Evolutionary conservation across 805 yeast species (phyloP).

Genomic region (Wickerhamomyces alni): DNA sequence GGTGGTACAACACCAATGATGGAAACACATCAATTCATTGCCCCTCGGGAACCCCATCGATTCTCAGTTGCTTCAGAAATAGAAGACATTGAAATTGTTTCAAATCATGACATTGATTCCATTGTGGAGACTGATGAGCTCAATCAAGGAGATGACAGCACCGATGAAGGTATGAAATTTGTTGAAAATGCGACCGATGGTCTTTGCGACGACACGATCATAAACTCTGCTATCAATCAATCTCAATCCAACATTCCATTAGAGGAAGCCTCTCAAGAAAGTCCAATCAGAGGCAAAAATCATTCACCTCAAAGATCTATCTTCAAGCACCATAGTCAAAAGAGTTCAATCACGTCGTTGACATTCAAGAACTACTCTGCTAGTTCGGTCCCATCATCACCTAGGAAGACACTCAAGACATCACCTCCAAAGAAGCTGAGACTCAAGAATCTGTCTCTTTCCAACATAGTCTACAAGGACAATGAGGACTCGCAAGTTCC

Average conservation of each 20-base stretch:
- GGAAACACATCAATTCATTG: background rate
- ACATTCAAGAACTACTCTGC: conserved; percentile 5
- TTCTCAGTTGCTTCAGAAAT: conserved; percentile 1
- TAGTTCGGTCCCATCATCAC: conserved; percentile 18
- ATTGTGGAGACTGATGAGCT: background rate
- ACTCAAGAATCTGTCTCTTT: conserved; percentile 20
- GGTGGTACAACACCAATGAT: background rate
- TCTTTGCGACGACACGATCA: conserved; percentile 3
- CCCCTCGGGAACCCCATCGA: background rate
- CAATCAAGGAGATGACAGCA: conserved; percentile 9
- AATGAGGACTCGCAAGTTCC: conserved; percentile 10
- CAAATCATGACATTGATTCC: too few relatives aligned
- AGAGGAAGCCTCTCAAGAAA: conserved; percentile 5
- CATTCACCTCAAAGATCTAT: conserved; percentile 24
- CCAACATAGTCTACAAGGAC: conserved; percentile 20
- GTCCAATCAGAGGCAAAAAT: conserved; percentile 5
- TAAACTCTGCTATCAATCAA: conserved; percentile 15
- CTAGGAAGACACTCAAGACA: conserved; percentile 8
- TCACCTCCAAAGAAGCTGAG: conserved; percentile 13
- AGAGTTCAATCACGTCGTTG: conserved; percentile 13
- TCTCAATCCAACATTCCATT: conserved; percentile 15
- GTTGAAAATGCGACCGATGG: conserved; percentile 12
- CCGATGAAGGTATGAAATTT: conserved; percentile 20
- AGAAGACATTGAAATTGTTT: background rate
- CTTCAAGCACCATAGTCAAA: conserved; percentile 14